phyloP scores from a whole-genome alignment of 441 rosid species.

The Eruca vesicaria region DNA sequence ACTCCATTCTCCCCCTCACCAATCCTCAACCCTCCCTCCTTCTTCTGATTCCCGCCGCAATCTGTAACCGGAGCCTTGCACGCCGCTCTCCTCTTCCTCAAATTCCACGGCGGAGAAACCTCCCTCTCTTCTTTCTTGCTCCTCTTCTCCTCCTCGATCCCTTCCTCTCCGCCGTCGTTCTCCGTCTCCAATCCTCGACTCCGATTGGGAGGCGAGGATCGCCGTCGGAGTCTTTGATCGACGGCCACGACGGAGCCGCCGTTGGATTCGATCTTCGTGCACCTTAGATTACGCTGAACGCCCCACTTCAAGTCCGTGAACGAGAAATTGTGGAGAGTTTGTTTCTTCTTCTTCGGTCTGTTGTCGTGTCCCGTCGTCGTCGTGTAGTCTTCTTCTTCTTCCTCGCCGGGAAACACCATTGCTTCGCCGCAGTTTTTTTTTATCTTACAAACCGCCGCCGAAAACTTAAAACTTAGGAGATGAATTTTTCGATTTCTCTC shows the following conservation, averaged over 20 bases:
- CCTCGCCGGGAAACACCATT: slow-evolving; percentile 49
- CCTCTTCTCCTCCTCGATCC: slow-evolving; percentile 42
- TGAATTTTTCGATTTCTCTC: neutral
- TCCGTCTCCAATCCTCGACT: neutral
- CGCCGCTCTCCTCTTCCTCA: slow-evolving; percentile 57
- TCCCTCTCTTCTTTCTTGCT: slow-evolving; percentile 9
- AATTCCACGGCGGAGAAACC: slow-evolving; percentile 53
- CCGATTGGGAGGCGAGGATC: slow-evolving; percentile 27
- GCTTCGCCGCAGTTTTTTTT: slow-evolving; percentile 11
- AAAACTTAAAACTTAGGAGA: neutral
- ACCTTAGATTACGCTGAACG: slow-evolving; percentile 54
- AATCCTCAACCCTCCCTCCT: slow-evolving; percentile 6
- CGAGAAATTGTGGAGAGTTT: slow-evolving; percentile 70
- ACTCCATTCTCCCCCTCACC: slow-evolving; percentile 21
- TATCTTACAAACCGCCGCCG: neutral
- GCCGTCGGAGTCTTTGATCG: slow-evolving; percentile 32
- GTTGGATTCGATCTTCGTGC: slow-evolving; percentile 42
- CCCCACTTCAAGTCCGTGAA: slow-evolving; percentile 79
- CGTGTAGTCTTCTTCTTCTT: slow-evolving; percentile 31
- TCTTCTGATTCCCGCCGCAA: neutral
- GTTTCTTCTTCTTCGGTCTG: slow-evolving; percentile 49
- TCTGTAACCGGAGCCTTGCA: slow-evolving; percentile 45
- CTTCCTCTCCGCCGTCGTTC: slow-evolving; percentile 43
- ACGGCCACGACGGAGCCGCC: neutral
- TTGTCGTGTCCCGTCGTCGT: slow-evolving; percentile 46